A percentile compares a stretch with the other conserved stretches of the same genome.
Conservation (phyloP, 108 stramenopile genomes). For the Cyclotella distinguenda region DNA sequence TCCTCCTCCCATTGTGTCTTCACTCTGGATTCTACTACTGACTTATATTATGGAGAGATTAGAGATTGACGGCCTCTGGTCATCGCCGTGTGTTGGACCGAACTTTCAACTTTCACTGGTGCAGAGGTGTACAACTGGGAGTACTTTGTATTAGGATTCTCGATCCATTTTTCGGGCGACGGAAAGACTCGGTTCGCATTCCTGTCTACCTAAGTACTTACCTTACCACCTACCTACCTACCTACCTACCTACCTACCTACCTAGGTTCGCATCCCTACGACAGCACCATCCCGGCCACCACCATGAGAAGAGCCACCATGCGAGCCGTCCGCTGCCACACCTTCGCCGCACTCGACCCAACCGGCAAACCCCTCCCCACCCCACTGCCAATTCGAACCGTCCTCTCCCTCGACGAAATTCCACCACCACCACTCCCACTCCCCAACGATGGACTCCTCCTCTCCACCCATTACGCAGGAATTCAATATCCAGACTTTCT, state of each 20-base stretch:
- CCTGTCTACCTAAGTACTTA: too few species aligned
- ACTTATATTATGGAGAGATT: too few species aligned
- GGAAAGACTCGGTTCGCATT: too few species aligned
- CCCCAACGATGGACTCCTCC: constrained; percentile 40
- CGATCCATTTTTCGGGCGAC: too few species aligned
- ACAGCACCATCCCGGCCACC: neutral
- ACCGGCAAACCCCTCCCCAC: constrained; percentile 12
- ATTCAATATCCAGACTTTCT: constrained; percentile 75
- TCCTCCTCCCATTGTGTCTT: constrained; percentile 54
- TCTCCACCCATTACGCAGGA: constrained; percentile 60
- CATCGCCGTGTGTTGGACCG: neutral
- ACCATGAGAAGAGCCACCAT: constrained; percentile 40
- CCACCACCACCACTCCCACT: constrained; percentile 13
- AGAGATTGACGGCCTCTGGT: too few species aligned
- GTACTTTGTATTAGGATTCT: too few species aligned
- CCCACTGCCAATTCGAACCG: constrained; percentile 34
- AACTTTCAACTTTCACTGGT: too few species aligned
- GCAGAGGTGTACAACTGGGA: too few species aligned
- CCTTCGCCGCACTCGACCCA: constrained; percentile 52
- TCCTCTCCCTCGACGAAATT: constrained; percentile 31
- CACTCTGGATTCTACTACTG: neutral
- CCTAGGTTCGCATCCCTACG: too few species aligned
- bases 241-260: too few species aligned
- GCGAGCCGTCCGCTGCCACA: constrained; percentile 60
- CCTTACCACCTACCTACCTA: too few species aligned